These are phyloP conservation scores for Biscutella auriculata DNA, from an alignment of 441 rosid genomes.

Conservation along the genomic window DNA sequence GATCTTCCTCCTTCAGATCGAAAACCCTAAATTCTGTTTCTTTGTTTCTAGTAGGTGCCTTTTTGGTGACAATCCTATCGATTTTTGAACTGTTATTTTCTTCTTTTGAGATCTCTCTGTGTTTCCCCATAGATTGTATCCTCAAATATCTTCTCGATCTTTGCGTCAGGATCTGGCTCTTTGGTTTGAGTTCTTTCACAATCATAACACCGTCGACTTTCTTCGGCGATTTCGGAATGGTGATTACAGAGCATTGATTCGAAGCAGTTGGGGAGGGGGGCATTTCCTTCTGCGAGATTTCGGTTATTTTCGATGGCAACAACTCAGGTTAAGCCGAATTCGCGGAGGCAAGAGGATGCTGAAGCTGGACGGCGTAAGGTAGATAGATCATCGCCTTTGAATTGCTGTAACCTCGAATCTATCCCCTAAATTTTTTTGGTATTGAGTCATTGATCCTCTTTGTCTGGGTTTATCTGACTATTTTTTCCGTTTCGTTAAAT, in stretches of 20 bases:
- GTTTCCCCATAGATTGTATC: too few species aligned
- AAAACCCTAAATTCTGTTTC: too few species aligned
- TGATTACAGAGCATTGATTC: conserved; percentile 12
- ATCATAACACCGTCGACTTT: too few species aligned
- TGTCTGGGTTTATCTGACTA: conserved; percentile 1
- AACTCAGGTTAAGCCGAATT: conserved; percentile 24
- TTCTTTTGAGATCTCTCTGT: too few species aligned
- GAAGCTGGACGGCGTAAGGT: conserved; percentile 97
- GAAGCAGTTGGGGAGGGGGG: conserved; percentile 21
- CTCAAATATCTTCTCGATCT: too few species aligned
- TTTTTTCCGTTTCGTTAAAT: background rate
- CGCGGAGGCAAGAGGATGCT: conserved; percentile 74
- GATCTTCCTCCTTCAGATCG: too few species aligned
- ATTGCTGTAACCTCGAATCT: too few species aligned
- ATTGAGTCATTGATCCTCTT: background rate
- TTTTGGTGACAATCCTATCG: too few species aligned
- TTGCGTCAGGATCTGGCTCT: too few species aligned
- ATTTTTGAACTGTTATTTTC: too few species aligned
- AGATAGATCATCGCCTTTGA: conserved; percentile 3
- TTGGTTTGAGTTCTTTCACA: too few species aligned
- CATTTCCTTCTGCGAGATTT: conserved; percentile 6
- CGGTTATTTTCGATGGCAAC: conserved; percentile 53
- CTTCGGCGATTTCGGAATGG: conserved; percentile 1
- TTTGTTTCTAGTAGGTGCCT: too few species aligned
- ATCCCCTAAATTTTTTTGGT: background rate